These are phyloP conservation scores for Sesbania bispinosa DNA, from an alignment of 306 rosid genomes.

Conservation along the genomic window DNA sequence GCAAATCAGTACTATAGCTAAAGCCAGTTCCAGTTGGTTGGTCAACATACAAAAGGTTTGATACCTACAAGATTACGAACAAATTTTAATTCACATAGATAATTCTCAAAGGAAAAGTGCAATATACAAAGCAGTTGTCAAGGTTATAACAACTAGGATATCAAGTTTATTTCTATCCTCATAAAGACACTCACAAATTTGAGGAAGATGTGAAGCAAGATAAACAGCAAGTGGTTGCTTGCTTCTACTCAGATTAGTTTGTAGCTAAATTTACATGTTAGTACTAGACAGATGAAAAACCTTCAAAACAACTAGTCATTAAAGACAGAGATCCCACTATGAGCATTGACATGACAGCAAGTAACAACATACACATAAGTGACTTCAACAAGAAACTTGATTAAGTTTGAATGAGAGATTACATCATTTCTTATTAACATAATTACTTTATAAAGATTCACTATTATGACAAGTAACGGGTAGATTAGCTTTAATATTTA, in stretches of 20 bases:
- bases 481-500: neutral
- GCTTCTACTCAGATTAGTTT: neutral
- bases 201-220: neutral
- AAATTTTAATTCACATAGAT: conserved; percentile 7
- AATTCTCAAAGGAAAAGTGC: conserved; percentile 9
- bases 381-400: conserved; percentile 1
- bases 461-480: neutral
- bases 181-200: neutral
- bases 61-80: conserved; percentile 51
- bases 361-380: neutral
- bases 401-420: neutral
- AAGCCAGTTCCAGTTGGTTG: conserved; percentile 96
- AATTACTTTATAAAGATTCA: neutral
- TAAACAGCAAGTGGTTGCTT: conserved; percentile 5
- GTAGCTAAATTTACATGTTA: neutral
- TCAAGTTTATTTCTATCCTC: neutral
- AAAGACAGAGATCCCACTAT: neutral
- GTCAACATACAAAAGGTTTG: conserved; percentile 84
- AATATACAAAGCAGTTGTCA: conserved; percentile 8
- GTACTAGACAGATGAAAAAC: neutral
- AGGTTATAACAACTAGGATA: conserved; percentile 6
- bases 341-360: conserved; percentile 13
- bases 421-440: neutral
- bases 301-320: neutral
- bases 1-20: conserved; percentile 67